Conservation (phyloP, 2,329 filamentous ascomycete genomes). For the Fusarium subglutinans region DNA sequence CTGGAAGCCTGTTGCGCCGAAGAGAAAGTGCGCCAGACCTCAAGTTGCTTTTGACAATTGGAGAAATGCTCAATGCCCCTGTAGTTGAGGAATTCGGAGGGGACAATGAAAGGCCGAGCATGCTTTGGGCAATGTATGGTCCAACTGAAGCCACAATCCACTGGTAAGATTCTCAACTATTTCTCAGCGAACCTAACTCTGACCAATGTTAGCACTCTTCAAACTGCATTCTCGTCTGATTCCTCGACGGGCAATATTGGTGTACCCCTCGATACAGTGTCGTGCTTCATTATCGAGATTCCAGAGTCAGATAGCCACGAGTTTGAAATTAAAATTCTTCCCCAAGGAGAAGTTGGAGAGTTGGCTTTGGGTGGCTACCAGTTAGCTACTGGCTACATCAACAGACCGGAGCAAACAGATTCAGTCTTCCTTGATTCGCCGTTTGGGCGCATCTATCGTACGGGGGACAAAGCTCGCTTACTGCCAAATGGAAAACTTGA, state of each 20-base stretch:
- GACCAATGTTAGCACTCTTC: constrained; percentile 67
- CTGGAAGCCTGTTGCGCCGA: constrained; percentile 76
- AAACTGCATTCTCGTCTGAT: constrained; percentile 65
- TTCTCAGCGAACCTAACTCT: not conserved
- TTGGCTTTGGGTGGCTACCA: constrained; percentile 84
- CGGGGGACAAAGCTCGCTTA: constrained; percentile 83
- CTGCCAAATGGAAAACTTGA: constrained; percentile 76
- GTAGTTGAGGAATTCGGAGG: constrained; percentile 85
- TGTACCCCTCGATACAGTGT: constrained; percentile 81
- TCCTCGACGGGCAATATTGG: constrained; percentile 77
- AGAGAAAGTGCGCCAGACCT: constrained; percentile 73
- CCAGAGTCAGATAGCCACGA: constrained; percentile 31
- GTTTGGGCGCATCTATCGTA: constrained; percentile 80
- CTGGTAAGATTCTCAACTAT: constrained; percentile 58
- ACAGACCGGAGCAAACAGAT: constrained; percentile 78
- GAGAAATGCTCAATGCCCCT: constrained; percentile 86
- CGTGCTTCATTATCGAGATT: constrained; percentile 73
- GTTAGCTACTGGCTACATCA: constrained; percentile 82
- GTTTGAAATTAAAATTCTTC: constrained; percentile 62
- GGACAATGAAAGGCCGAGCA: constrained; percentile 59
- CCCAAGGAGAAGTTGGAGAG: constrained; percentile 76
- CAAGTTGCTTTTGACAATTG: constrained; percentile 82
- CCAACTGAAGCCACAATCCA: constrained; percentile 94
- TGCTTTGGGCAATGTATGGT: constrained; percentile 93
- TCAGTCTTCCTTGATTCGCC: constrained; percentile 74